Evolutionary conservation across 2,329 filamentous ascomycete genomes (phyloP).

Genomic region (Trichoderma breve): DNA sequence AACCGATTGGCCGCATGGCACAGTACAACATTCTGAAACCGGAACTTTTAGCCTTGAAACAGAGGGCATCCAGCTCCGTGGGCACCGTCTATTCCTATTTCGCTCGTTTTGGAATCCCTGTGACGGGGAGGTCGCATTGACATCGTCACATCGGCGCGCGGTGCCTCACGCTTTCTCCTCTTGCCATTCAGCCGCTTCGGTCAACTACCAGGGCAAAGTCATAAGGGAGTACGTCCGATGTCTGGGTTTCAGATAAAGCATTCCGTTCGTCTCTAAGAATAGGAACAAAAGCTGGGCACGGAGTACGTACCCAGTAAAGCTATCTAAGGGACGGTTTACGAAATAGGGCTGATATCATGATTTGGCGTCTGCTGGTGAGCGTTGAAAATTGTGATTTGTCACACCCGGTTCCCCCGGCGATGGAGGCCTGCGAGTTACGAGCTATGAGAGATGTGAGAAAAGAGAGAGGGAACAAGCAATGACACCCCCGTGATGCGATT

Average conservation of each 20-base stretch:
- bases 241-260: slow-evolving; percentile 1
- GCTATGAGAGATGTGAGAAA: background rate
- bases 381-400: background rate
- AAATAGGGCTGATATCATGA: background rate
- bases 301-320: background rate
- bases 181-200: slow-evolving; percentile 5
- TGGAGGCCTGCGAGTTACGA: background rate
- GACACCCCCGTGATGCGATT: background rate
- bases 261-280: background rate
- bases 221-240: background rate
- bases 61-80: slow-evolving; percentile 2
- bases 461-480: background rate
- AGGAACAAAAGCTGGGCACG: background rate
- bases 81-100: background rate
- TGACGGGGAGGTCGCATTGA: background rate
- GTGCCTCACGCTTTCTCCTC: background rate
- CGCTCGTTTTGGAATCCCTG: background rate
- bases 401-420: background rate
- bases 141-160: background rate
- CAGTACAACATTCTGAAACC: slow-evolving; percentile 16
- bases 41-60: slow-evolving; percentile 15
- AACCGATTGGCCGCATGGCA: slow-evolving; percentile 12
- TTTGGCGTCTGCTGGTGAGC: background rate
- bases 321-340: background rate
- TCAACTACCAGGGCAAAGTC: background rate